A percentile compares a stretch with the other conserved stretches of the same genome.
phyloP scores from a whole-genome alignment of 2,329 filamentous ascomycete genomes.

The Diatrype stigma region DNA sequence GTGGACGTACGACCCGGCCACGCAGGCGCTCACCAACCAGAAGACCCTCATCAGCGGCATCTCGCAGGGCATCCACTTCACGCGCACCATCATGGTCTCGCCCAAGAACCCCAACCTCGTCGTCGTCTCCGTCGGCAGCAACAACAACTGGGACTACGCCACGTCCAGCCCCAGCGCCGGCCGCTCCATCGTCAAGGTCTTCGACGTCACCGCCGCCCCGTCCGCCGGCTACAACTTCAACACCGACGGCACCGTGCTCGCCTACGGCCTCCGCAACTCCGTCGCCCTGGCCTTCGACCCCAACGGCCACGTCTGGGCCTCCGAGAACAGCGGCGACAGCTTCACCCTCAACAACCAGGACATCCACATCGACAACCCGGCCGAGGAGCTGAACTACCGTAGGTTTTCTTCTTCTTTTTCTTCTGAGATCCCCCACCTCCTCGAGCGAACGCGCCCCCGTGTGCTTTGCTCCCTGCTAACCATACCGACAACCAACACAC shows the following conservation, averaged over 20 bases:
- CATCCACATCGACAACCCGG: slow-evolving; percentile 59
- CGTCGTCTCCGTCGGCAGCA: slow-evolving; percentile 52
- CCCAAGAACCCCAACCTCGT: slow-evolving; percentile 45
- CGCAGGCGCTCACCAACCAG: slow-evolving; percentile 34
- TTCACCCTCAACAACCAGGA: slow-evolving; percentile 43
- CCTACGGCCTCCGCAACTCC: slow-evolving; percentile 62
- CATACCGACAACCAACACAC: neutral
- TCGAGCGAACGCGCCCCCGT: no score
- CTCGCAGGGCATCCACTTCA: slow-evolving; percentile 47
- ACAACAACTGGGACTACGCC: slow-evolving; percentile 49
- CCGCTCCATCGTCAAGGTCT: slow-evolving; percentile 52
- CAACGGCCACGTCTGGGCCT: slow-evolving; percentile 42
- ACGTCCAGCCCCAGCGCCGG: slow-evolving; percentile 44
- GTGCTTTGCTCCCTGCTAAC: neutral
- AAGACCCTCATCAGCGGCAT: slow-evolving; percentile 50
- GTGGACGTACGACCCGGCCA: slow-evolving; percentile 51
- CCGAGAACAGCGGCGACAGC: slow-evolving; percentile 62
- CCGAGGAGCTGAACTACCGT: slow-evolving; percentile 61
- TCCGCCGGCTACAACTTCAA: slow-evolving; percentile 36
- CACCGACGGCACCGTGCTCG: slow-evolving; percentile 26
- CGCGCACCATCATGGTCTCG: slow-evolving; percentile 53
- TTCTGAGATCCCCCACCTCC: no score
- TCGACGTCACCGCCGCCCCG: slow-evolving; percentile 21
- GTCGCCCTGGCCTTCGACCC: slow-evolving; percentile 42
- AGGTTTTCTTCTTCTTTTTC: no score